Conservation (phyloP, 2,329 filamentous ascomycete species). For the Iodosphaeria phyllophila region DNA sequence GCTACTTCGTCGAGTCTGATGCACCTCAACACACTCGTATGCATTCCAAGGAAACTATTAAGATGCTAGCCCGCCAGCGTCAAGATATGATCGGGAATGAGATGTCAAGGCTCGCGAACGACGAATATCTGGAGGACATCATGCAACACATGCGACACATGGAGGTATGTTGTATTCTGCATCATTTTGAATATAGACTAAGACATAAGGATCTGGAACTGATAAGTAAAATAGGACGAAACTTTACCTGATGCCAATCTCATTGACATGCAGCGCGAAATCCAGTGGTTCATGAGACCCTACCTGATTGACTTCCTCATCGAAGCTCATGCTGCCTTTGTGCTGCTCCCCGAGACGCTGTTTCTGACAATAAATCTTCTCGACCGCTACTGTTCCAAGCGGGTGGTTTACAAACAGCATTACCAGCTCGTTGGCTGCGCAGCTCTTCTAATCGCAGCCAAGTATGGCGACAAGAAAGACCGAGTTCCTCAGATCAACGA, state of each 20-base stretch:
- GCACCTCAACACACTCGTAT: slow-evolving; percentile 34
- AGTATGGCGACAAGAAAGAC: slow-evolving; percentile 98
- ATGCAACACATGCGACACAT: slow-evolving; percentile 88
- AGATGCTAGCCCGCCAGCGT: slow-evolving; percentile 60
- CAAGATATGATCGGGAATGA: slow-evolving; percentile 83
- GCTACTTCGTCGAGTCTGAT: slow-evolving; percentile 38
- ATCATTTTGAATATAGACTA: too few species aligned
- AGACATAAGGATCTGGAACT: slow-evolving; percentile 13
- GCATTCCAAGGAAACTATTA: slow-evolving; percentile 56
- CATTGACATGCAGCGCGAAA: slow-evolving; percentile 97
- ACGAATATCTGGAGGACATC: slow-evolving; percentile 89
- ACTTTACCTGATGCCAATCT: slow-evolving; percentile 91
- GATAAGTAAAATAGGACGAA: slow-evolving; percentile 33
- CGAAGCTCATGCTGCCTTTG: slow-evolving; percentile 90
- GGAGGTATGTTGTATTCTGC: too few species aligned
- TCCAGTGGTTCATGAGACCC: slow-evolving; percentile 98
- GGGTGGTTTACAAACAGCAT: slow-evolving; percentile 97
- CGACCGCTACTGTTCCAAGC: slow-evolving; percentile 92
- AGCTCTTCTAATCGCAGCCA: slow-evolving; percentile 86
- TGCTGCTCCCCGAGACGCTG: slow-evolving; percentile 80
- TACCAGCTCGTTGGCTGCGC: slow-evolving; percentile 96
- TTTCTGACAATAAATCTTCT: slow-evolving; percentile 94
- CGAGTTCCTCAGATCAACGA: slow-evolving; percentile 94
- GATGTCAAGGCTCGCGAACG: slow-evolving; percentile 64
- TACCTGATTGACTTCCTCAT: slow-evolving; percentile 97